Evolutionary conservation across 2,329 filamentous ascomycete genomes (phyloP).

Genomic region (Venturia aucupariae): DNA sequence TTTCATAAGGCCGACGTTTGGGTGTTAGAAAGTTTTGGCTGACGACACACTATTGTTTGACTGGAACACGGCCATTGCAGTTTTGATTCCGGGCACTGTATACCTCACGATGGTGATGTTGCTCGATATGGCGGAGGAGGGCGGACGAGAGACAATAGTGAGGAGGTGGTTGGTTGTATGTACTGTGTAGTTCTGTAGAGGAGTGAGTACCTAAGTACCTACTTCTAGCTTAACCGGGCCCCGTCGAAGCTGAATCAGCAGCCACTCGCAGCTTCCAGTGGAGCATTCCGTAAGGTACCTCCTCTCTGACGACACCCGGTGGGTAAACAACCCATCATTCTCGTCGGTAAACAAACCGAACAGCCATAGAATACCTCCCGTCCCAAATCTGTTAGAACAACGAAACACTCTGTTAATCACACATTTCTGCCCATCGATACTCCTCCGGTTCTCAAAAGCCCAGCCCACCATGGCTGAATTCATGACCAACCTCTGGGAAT

Average conservation of each 20-base stretch:
- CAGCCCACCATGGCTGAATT: constrained; percentile 36
- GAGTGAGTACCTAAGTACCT: too few species aligned
- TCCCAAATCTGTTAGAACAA: not conserved
- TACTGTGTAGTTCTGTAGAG: too few species aligned
- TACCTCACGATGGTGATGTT: not conserved
- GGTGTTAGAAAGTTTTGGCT: not conserved
- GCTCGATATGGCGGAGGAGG: not conserved
- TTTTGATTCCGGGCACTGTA: not conserved
- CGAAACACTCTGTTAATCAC: not conserved
- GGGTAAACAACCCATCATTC: not conserved
- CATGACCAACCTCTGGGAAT: constrained; percentile 74
- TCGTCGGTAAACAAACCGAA: not conserved
- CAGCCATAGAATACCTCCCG: not conserved
- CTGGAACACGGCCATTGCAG: not conserved
- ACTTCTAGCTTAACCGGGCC: too few species aligned
- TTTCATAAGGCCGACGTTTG: not conserved
- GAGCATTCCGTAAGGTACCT: too few species aligned
- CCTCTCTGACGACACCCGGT: not conserved
- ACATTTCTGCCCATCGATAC: not conserved
- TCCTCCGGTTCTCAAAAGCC: not conserved
- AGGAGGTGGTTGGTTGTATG: not conserved
- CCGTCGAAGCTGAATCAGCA: too few species aligned
- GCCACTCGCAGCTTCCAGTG: too few species aligned
- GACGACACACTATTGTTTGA: not conserved
- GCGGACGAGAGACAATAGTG: not conserved